phyloP scores from a whole-genome alignment of 169 alveolate genomes.

The Eimeria sp. region DNA sequence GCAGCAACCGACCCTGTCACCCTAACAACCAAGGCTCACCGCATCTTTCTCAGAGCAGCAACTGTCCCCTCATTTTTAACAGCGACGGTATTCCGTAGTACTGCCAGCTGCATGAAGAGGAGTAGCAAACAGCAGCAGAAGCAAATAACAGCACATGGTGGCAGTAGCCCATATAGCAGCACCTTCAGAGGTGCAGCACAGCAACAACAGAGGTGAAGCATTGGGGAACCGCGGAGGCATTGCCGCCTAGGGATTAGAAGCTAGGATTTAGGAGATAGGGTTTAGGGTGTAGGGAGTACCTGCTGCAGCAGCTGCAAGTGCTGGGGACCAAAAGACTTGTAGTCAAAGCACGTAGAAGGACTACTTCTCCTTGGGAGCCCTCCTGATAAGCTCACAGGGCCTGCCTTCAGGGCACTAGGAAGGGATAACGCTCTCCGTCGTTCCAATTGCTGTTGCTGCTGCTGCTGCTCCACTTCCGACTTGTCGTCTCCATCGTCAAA shows the following conservation, averaged over 20 bases:
- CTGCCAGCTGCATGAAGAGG: background rate
- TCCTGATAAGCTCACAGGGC: background rate
- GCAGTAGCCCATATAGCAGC: background rate
- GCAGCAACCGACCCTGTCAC: background rate
- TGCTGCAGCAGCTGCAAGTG: constrained; percentile 2
- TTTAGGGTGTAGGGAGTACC: background rate
- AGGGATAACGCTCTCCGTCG: background rate
- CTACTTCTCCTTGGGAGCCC: background rate
- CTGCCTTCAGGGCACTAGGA: background rate
- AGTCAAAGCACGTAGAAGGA: background rate
- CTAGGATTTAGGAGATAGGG: background rate
- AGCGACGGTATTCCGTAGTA: background rate
- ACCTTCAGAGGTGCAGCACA: background rate
- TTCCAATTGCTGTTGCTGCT: background rate
- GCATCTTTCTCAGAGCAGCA: background rate
- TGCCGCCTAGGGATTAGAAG: too few species aligned
- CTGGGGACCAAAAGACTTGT: background rate
- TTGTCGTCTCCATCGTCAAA: background rate
- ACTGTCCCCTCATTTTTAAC: background rate
- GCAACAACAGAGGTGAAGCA: background rate
- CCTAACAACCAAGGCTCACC: background rate
- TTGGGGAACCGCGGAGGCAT: background rate
- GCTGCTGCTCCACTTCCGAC: background rate
- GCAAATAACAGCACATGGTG: background rate
- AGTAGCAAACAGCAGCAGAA: background rate